Percentiles rank a stretch among this genome's conserved stretches.
Evolutionary conservation across 345 rosid genomes (phyloP).

Genomic region (Eucalyptus urophylla): DNA sequence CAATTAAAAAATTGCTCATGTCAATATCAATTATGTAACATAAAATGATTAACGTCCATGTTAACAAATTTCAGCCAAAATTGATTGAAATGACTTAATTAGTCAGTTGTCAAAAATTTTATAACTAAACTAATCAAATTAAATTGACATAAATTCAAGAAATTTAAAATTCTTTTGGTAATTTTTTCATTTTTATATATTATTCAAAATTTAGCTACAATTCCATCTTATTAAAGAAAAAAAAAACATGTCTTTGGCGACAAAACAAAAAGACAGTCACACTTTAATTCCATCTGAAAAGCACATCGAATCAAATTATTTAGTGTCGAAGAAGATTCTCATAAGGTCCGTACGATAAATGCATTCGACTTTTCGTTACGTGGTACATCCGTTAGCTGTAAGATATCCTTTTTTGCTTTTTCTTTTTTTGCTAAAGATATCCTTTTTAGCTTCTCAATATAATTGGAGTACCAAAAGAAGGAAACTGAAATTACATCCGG

Average conservation of each 20-base stretch:
- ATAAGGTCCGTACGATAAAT: neutral
- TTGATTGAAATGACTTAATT: neutral
- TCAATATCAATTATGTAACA: accelerated
- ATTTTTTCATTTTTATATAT: neutral
- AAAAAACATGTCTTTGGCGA: neutral
- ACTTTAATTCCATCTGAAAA: neutral
- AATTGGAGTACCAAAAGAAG: neutral
- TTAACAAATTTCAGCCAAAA: accelerated
- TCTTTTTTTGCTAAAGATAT: neutral
- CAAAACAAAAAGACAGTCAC: neutral
- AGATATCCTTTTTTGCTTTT: neutral
- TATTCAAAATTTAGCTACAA: neutral
- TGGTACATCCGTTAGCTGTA: neutral
- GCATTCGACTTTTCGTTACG: neutral
- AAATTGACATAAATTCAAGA: no score
- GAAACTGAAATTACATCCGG: neutral
- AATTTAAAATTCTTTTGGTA: neutral
- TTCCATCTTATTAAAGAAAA: neutral
- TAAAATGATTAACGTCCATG: accelerated
- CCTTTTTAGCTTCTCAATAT: neutral
- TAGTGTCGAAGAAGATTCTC: neutral
- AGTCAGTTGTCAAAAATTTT: accelerated
- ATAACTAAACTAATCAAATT: no score
- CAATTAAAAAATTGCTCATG: neutral
- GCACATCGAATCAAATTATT: neutral